phyloP scores from a whole-genome alignment of 768 basidiomycete species.

The Mycena alexandri region DNA sequence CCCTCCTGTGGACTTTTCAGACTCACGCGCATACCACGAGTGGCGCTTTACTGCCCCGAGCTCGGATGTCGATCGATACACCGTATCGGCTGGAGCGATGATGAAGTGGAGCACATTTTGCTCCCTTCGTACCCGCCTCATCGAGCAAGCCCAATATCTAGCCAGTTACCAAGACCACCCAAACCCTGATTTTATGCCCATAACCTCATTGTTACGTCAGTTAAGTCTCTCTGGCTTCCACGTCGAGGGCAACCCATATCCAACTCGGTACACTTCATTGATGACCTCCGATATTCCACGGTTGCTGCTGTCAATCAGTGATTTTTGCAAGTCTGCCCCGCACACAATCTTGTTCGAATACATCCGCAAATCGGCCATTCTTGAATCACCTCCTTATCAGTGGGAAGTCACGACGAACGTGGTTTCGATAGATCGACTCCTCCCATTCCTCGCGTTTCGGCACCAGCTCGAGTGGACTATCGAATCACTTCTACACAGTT shows the following conservation, averaged over 20 bases:
- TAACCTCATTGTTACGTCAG: no score
- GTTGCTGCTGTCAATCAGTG: neutral
- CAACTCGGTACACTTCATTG: no score
- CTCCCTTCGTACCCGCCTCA: neutral
- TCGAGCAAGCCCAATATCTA: no score
- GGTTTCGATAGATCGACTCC: neutral
- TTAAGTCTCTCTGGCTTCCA: no score
- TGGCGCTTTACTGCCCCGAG: neutral
- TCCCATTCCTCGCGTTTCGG: neutral
- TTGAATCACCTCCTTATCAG: neutral
- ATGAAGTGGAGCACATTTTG: slow-evolving; percentile 1
- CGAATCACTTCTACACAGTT: neutral
- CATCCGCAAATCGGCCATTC: neutral
- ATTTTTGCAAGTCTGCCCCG: neutral
- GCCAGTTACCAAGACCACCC: no score
- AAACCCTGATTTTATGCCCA: no score
- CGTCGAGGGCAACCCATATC: no score
- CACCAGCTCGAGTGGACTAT: neutral
- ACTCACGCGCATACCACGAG: neutral
- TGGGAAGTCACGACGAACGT: neutral
- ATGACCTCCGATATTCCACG: neutral
- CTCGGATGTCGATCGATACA: neutral
- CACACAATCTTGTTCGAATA: neutral
- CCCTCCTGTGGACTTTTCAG: neutral
- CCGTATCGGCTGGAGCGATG: neutral